Evolutionary conservation across 768 basidiomycete species (phyloP), one percentile per base, ranked within the genome.

Genomic region (Aureoboletus auriporus): DNA sequence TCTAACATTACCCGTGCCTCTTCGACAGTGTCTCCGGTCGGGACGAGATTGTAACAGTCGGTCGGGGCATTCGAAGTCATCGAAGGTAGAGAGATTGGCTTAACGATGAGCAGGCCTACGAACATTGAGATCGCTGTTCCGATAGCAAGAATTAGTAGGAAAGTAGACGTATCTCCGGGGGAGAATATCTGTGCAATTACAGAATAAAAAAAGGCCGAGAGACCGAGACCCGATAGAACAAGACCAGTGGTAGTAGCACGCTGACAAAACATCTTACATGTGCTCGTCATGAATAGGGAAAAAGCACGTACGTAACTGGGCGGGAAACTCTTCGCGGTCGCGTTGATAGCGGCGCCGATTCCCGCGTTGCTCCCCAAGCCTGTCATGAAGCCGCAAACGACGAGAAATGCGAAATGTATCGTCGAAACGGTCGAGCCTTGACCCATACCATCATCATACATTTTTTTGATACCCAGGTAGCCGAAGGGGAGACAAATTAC

Each of bases 161-260:
- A 86, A 1, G 82, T 76, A 1, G 84, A 86, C 0, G 87, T 89
- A 57, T 93, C 76, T 0, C 89, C 91, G 0, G 87, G 82, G 58
- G 83, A 94, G 37, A 84, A 63, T 0, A 78, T 59, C 47, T 85
- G 83, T 0, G 90, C 82, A 33, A 94, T 68, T 1, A 82, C 76
- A 11, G 89, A 88, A 68, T 94, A 96, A 53, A 89, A 73, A 72
- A 95, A 95, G 0, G 93, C 93, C 0, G 90, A 93, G 13, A 97
- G 79, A 0, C 93, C 93, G 53, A 90, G 93, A 29, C 90, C 93
- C 0, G 90, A 89, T 16, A 93, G 67, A 30, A 93, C 91, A 8
- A 91, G 63, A 2, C 86, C 85, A 0, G 86, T 89, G 8, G 82
- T 78, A 0, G 82, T 82, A 10, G 84, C 91, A 16, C 91, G 76